phyloP scores from a whole-genome alignment of 129 eudicot species.

The Arctium minus region DNA sequence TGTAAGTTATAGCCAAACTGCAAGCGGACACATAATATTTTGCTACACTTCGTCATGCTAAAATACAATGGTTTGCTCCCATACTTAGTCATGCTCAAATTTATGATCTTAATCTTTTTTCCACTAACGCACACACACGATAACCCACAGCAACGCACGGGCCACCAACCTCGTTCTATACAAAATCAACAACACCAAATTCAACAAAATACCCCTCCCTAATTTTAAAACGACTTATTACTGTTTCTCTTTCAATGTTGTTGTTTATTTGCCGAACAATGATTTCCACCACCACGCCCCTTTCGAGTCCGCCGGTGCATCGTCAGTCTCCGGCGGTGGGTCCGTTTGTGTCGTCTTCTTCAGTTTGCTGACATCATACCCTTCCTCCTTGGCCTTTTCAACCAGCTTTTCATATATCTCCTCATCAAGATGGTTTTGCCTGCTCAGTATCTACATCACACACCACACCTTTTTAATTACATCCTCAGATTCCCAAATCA shows the following conservation, averaged over 20 bases:
- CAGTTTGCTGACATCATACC: constrained; percentile 87
- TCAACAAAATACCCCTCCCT: background rate
- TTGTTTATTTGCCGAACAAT: constrained; percentile 49
- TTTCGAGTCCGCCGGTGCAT: constrained; percentile 54
- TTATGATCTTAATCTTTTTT: too few relatives aligned
- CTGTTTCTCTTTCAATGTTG: too few relatives aligned
- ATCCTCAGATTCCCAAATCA: background rate
- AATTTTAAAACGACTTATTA: too few relatives aligned
- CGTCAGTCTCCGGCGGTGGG: constrained; percentile 60
- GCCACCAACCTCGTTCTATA: too few relatives aligned
- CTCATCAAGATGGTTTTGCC: constrained; percentile 62
- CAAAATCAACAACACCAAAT: background rate
- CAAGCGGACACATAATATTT: too few relatives aligned
- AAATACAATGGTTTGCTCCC: too few relatives aligned
- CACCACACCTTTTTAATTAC: background rate
- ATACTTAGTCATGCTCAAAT: too few relatives aligned
- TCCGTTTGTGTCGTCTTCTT: constrained; percentile 70
- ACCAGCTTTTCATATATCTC: constrained; percentile 54
- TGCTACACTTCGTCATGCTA: too few relatives aligned
- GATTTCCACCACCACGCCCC: constrained; percentile 97
- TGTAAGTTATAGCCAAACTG: too few relatives aligned
- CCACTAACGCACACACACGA: too few relatives aligned
- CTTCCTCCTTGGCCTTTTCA: constrained; percentile 65
- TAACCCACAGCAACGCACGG: too few relatives aligned
- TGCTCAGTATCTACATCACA: constrained; percentile 56